Conservation (phyloP, 2,329 filamentous ascomycete genomes). For the Corniculantispora saksenae region DNA sequence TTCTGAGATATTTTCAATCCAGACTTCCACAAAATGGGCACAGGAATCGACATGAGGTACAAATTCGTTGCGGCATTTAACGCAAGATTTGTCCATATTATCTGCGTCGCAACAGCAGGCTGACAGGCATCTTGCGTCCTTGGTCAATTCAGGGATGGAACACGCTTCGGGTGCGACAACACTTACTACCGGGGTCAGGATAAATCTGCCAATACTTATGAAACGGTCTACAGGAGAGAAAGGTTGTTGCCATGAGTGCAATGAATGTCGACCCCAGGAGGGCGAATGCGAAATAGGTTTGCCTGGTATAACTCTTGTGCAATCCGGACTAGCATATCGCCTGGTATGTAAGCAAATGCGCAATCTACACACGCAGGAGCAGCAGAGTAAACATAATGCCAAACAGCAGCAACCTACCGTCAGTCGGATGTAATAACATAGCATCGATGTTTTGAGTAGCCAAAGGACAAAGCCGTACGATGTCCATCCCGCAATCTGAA, state of each 20-base stretch:
- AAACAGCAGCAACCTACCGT: conserved; percentile 57
- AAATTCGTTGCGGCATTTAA: conserved; percentile 58
- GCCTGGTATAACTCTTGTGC: no score
- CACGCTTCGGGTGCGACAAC: neutral
- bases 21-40: conserved; percentile 50
- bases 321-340: no score
- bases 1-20: conserved; percentile 39
- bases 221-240: conserved; percentile 55
- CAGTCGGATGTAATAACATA: no score
- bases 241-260: conserved; percentile 48
- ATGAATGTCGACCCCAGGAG: no score
- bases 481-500: conserved; percentile 57
- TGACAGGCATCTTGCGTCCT: conserved; percentile 45
- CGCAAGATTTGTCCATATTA: conserved; percentile 52
- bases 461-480: conserved; percentile 55
- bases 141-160: neutral
- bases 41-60: conserved; percentile 59
- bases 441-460: conserved; percentile 58
- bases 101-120: conserved; percentile 50
- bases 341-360: no score
- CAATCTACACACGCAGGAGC: conserved; percentile 40
- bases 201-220: conserved; percentile 59
- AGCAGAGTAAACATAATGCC: conserved; percentile 48
- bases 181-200: conserved; percentile 57
- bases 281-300: no score